phyloP scores from a whole-genome alignment of 2,329 filamentous ascomycete species.

The Trichothecium roseum region DNA sequence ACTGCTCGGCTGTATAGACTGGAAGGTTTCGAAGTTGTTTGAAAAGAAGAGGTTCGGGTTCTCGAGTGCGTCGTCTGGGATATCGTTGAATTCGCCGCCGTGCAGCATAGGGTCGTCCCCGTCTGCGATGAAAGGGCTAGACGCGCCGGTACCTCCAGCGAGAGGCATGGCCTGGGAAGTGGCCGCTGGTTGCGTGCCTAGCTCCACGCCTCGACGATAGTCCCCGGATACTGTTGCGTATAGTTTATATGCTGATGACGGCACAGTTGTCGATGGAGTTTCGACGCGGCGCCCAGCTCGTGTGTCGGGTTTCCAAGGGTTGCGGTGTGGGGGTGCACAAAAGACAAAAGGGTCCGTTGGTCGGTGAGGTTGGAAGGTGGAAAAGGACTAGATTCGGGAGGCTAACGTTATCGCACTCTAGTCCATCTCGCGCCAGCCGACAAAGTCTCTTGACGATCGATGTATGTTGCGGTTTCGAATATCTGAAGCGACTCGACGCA shows the following conservation, averaged over 20 bases:
- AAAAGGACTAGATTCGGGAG: too few relatives aligned
- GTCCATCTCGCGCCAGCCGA: too few relatives aligned
- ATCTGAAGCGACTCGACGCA: too few relatives aligned
- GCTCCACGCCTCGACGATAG: background rate
- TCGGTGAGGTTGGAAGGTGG: too few relatives aligned
- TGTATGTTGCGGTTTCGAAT: too few relatives aligned
- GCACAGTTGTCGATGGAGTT: too few relatives aligned
- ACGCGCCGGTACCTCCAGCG: conserved; percentile 4
- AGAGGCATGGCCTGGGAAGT: conserved; percentile 2
- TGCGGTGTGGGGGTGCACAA: background rate
- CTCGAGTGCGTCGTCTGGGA: conserved; percentile 4
- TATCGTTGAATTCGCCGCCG: conserved; percentile 3
- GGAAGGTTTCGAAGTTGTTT: conserved; percentile 7
- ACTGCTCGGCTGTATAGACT: conserved; percentile 3
- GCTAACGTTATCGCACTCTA: background rate
- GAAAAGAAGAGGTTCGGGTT: conserved; percentile 2
- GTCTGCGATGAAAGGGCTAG: conserved; percentile 6
- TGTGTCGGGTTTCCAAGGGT: background rate
- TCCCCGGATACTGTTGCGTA: background rate
- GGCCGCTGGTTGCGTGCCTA: background rate
- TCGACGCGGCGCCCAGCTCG: too few relatives aligned
- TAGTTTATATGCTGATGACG: too few relatives aligned
- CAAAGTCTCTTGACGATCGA: too few relatives aligned
- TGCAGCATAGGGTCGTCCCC: conserved; percentile 3
- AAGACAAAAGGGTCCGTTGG: background rate